Base-by-base conservation (phyloP, 1,284 basidiomycete species). In the Leccinum ponderosum region DNA sequence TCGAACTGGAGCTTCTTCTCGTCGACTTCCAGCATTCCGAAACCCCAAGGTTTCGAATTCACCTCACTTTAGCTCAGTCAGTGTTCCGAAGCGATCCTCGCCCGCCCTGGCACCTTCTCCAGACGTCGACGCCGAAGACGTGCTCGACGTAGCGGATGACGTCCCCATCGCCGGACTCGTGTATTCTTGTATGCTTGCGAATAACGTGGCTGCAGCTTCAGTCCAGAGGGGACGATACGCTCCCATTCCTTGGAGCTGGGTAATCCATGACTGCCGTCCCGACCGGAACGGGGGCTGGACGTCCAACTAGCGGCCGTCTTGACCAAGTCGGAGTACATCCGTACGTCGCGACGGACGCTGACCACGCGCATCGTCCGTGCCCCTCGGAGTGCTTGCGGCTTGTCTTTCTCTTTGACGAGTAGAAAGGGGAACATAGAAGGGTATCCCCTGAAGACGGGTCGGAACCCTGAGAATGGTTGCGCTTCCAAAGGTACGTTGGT, bases 41-140 rank as follows among this genome's bases (percentile, higher is more conserved):
- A 95, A 0, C 94, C 94, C 72, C 72, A 85, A 80, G 44, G 83
- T 78, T 78, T 94, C 92, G 68, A 96, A 96, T 71, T 91, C 87
- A 11, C 91, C 91, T 94, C 94, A 95, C 71, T 88, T 91, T 65
- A 94, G 78, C 64, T 95, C 92, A 0, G 92, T 91, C 66, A 95
- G 71, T 62, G 85, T 92, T 59, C 86, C 81, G 75, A 90, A 95
- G n/a, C 86, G 78, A 62, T 89, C 88, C 59, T 87, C 87, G 7
- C 81, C 81, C 27, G 74, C 68, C 25, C 77, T 57, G 66, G 75
- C 73, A 44, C 63, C 77, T 53, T 69, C 73, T 63, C 66, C 75
- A 61, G 78, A 64, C 2, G 73, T 65, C 17, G 75, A 73, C 22
- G 66, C 66, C 0, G 71, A 70, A 6, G 73, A 68, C 1, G 72